Percentiles rank a stretch among this genome's conserved stretches.
Conservation (phyloP, 1,284 basidiomycete genomes). For the Cryptococcus wingfieldii region DNA sequence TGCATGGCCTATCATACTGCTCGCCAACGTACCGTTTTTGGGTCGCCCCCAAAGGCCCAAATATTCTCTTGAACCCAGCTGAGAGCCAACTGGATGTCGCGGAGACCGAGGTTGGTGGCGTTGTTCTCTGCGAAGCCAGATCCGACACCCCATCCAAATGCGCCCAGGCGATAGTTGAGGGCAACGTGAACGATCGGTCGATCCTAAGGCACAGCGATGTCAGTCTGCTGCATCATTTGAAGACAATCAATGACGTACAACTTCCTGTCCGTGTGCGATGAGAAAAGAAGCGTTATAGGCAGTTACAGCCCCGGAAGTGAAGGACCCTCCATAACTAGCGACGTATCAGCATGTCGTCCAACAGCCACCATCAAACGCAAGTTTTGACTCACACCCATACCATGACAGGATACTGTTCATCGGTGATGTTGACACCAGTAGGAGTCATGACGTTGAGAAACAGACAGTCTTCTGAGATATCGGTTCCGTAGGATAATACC, state of each 20-base stretch:
- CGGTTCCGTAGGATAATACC: constrained; percentile 14
- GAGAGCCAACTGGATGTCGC: constrained; percentile 51
- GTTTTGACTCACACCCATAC: constrained; percentile 25
- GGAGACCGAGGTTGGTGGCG: constrained; percentile 45
- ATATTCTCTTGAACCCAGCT: constrained; percentile 54
- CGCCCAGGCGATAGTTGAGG: constrained; percentile 51
- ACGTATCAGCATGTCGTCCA: background rate
- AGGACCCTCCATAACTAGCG: constrained; percentile 42
- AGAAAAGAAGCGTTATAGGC: constrained; percentile 23
- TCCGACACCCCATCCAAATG: constrained; percentile 48
- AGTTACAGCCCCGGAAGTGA: constrained; percentile 19
- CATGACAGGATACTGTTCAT: constrained; percentile 40
- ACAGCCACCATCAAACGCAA: background rate
- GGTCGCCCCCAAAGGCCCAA: constrained; percentile 52
- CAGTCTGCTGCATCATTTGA: background rate
- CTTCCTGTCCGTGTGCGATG: constrained; percentile 9
- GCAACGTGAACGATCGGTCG: constrained; percentile 48
- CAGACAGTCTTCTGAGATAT: constrained; percentile 48
- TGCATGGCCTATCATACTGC: background rate
- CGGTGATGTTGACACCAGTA: constrained; percentile 12
- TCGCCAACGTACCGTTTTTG: constrained; percentile 29
- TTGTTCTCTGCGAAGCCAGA: constrained; percentile 33
- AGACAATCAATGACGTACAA: background rate
- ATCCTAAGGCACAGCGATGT: constrained; percentile 10
- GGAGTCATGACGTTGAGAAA: constrained; percentile 48